These are phyloP conservation scores for Sabuloglossum arenarium DNA, from an alignment of 495 filamentous ascomycete genomes.

Conservation along the genomic window DNA sequence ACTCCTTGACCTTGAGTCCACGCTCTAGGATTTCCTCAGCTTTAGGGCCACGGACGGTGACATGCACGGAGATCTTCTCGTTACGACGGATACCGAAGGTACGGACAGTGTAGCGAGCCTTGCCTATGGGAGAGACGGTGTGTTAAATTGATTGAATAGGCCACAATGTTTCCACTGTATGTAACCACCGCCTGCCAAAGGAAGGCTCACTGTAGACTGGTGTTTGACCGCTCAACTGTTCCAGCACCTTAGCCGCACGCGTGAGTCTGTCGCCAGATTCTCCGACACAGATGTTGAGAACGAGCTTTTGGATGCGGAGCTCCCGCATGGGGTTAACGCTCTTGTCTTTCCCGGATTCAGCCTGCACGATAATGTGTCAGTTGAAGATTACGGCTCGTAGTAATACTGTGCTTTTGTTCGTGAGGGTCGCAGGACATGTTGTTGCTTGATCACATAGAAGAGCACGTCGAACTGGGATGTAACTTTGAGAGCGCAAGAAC, in stretches of 20 bases:
- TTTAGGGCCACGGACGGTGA: constrained; percentile 98
- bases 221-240: constrained; percentile 98
- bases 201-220: constrained; percentile 78
- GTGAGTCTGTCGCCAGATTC: constrained; percentile 99
- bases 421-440: background rate
- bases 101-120: constrained; percentile 99
- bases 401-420: background rate
- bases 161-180: background rate
- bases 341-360: constrained; percentile 40
- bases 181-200: background rate
- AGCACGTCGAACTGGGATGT: background rate
- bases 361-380: background rate
- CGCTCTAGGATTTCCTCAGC: constrained; percentile 99
- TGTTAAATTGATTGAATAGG: constrained; percentile 2
- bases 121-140: constrained; percentile 34
- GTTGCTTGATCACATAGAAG: too few species aligned
- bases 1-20: constrained; percentile 99
- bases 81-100: constrained; percentile 99
- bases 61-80: constrained; percentile 99
- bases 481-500: background rate
- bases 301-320: constrained; percentile 99
- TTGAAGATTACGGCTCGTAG: background rate
- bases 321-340: constrained; percentile 95
- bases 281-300: constrained; percentile 99
- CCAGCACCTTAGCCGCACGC: constrained; percentile 97